A percentile compares a stretch with the other conserved stretches of the same genome.
These are phyloP conservation scores for Metarhizium sp. DNA, from an alignment of 2,329 filamentous ascomycete species.

Conservation along the genomic window DNA sequence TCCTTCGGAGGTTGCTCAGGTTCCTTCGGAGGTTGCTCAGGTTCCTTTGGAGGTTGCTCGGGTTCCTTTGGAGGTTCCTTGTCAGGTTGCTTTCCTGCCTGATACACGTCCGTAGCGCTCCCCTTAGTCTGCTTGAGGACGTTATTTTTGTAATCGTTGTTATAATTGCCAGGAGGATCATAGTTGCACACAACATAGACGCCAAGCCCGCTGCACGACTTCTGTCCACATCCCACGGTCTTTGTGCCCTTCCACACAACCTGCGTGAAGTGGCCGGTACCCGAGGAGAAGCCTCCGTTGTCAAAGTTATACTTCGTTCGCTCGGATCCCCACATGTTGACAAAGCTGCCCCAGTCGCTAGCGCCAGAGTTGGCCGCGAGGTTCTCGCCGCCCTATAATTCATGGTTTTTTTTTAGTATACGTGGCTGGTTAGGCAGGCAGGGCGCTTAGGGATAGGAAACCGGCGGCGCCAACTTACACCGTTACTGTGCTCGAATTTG, in stretches of 20 bases:
- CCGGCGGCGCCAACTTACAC: not conserved
- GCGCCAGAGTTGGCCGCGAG: slow-evolving; percentile 1
- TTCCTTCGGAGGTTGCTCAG: too few relatives aligned
- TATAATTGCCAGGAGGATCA: slow-evolving; percentile 5
- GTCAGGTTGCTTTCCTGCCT: too few relatives aligned
- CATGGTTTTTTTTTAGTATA: not conserved
- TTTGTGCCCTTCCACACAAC: slow-evolving; percentile 19
- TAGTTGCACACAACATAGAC: slow-evolving; percentile 11
- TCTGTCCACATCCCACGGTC: slow-evolving; percentile 16
- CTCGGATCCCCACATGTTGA: slow-evolving; percentile 10
- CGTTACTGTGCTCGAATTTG: slow-evolving; percentile 31
- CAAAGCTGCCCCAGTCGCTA: slow-evolving; percentile 1
- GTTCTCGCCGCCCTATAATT: slow-evolving; percentile 4
- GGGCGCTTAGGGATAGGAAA: too few relatives aligned
- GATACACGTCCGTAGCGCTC: not conserved
- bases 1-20: too few relatives aligned
- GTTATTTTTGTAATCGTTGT: slow-evolving; percentile 5
- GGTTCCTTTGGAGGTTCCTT: too few relatives aligned
- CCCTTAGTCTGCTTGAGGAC: slow-evolving; percentile 6
- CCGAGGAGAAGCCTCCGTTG: not conserved
- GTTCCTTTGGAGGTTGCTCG: too few relatives aligned
- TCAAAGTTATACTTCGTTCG: slow-evolving; percentile 7
- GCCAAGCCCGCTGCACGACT: slow-evolving; percentile 5
- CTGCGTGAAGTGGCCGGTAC: slow-evolving; percentile 20
- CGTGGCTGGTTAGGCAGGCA: not conserved